A percentile compares a stretch with the other conserved stretches of the same genome.
Evolutionary conservation across 495 filamentous ascomycete species (phyloP).

Genomic region (Hyaloscypha variabilis): DNA sequence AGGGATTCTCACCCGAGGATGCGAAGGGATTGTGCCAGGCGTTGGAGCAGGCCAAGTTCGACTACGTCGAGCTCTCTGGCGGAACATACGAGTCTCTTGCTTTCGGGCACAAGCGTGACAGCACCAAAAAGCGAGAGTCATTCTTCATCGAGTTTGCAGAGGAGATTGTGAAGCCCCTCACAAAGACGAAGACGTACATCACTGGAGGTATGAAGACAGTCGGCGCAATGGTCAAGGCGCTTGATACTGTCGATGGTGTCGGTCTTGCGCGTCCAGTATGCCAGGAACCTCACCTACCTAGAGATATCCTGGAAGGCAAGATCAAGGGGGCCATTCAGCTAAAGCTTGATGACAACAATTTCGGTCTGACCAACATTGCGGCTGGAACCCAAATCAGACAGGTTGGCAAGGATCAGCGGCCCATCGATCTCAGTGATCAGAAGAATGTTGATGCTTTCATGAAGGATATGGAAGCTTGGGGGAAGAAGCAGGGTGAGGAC

Average conservation of each 20-base stretch:
- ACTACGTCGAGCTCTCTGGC: constrained; percentile 67
- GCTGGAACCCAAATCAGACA: constrained; percentile 55
- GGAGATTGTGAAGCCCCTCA: constrained; percentile 54
- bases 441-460: constrained; percentile 38
- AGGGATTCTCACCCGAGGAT: constrained; percentile 59
- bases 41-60: constrained; percentile 58
- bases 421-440: constrained; percentile 50
- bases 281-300: constrained; percentile 53
- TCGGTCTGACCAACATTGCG: constrained; percentile 45
- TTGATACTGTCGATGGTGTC: constrained; percentile 58
- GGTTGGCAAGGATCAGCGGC: constrained; percentile 54
- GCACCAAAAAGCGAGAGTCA: constrained; percentile 58
- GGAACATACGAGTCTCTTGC: constrained; percentile 64
- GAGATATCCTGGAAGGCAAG: constrained; percentile 49
- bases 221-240: constrained; percentile 62
- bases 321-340: constrained; percentile 48
- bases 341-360: constrained; percentile 47
- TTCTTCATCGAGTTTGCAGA: constrained; percentile 72
- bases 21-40: constrained; percentile 53
- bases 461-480: constrained; percentile 31
- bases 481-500: constrained; percentile 28
- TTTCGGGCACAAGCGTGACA: constrained; percentile 55
- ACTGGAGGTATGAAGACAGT: constrained; percentile 66
- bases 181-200: constrained; percentile 57
- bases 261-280: constrained; percentile 56